Base-by-base conservation (phyloP, 2,329 filamentous ascomycete genomes). In the Penicillium griseofulvum region DNA sequence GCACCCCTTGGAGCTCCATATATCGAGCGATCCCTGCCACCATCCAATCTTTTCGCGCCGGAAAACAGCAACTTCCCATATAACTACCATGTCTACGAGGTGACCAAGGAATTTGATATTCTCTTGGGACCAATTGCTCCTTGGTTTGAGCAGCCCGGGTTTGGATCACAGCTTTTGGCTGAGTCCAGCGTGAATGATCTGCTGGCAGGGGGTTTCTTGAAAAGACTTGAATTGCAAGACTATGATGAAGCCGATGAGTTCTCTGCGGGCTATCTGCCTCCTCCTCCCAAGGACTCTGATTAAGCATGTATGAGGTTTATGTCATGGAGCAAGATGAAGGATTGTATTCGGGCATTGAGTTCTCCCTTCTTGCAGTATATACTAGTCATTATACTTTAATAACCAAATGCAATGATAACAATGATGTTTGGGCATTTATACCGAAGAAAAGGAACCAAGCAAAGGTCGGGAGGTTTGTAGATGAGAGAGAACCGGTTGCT, bases 71-170 rank as follows among this genome's bases (percentile, higher is more conserved):
- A 63, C 2, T 77, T 75, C 42, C 78, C 79, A 1, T 79, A 76
- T 62, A 80, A 79, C 55, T 82, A 82, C 59, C 73, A 78, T 49
- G 69, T 81, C 0, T 82, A 81, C 63, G 62, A 72, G 19, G 79
- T 82, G 4, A 59, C 67, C 6, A 71, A 70, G 58, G 60, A 69
- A 0, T 70, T 82, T 3, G 62, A 64, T 3, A 77, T 80, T 0
- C 52, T 71, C 0, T 65, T 75, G 9, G 80, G 80, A 0, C 78
- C 79, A 0, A 79, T 81, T 56, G 74, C 76, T 2, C 71, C 76
- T 9, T 81, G 76, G 78, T 82, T 81, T 55, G 77, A 77, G 9
- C 79, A 82, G 68, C 78, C 77, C 0, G 80, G 80, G 0, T 70
- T 79, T 36, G 79, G 79, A 34, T 63, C 77, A 41, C 71, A 76